phyloP scores from a whole-genome alignment of 2,329 filamentous ascomycete genomes.

The Pestalotiopsis sp. region DNA sequence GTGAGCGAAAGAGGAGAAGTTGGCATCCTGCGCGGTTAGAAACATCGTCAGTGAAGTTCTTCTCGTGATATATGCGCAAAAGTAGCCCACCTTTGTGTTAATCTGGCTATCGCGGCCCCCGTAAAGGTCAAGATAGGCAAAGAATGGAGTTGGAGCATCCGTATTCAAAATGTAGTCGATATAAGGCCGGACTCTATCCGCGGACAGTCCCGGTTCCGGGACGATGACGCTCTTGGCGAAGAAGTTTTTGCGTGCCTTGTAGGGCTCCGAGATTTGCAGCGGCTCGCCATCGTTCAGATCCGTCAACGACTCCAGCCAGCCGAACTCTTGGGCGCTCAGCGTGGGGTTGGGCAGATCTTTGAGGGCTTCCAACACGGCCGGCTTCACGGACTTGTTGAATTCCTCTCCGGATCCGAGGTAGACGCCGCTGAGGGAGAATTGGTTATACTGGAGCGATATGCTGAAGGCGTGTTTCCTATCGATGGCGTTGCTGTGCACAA shows the following conservation, averaged over 20 bases:
- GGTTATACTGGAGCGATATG: constrained; percentile 22
- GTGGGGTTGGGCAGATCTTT: constrained; percentile 19
- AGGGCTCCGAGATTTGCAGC: constrained; percentile 16
- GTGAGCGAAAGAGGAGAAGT: constrained; percentile 28
- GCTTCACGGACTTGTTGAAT: constrained; percentile 28
- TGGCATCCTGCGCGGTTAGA: not conserved
- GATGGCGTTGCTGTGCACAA: constrained; percentile 34
- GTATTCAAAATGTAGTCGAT: constrained; percentile 24
- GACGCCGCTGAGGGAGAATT: constrained; percentile 33
- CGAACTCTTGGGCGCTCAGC: constrained; percentile 15
- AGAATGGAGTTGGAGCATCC: constrained; percentile 28
- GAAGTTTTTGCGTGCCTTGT: constrained; percentile 30
- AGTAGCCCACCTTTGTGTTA: constrained; percentile 15
- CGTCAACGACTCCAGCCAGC: constrained; percentile 26
- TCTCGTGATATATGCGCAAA: not conserved
- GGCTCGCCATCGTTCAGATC: constrained; percentile 19
- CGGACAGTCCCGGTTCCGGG: constrained; percentile 27
- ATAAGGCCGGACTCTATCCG: constrained; percentile 23
- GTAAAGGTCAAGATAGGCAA: constrained; percentile 34
- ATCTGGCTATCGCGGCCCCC: constrained; percentile 37
- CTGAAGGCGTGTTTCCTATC: constrained; percentile 34
- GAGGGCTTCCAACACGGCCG: constrained; percentile 23
- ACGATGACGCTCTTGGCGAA: constrained; percentile 39
- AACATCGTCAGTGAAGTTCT: not conserved
- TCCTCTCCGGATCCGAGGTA: constrained; percentile 30